Evolutionary conservation across 192 early-diverging fungal species (phyloP), one percentile per base, ranked within the genome.

Genomic region (Diversispora epigaea): DNA sequence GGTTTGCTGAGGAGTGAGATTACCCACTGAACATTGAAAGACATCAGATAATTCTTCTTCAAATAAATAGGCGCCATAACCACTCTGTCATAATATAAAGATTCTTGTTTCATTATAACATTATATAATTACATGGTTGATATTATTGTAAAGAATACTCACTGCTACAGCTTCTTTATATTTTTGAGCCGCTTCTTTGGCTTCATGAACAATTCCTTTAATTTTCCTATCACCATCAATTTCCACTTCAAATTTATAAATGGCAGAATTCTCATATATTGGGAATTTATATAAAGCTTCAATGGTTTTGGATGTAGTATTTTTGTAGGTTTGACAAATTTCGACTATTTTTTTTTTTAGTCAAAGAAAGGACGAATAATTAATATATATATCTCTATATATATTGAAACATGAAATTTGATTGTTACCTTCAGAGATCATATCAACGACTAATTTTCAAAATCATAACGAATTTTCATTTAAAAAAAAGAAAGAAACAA

Each of bases 21-120:
- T 88, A n/a, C 86, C 86, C 17, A 87, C 54, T 17, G 74, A 79
- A 32, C 80, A 76, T 61, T 82, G 83, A 73, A 87, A 86, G 45
- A 86, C 83, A 41, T 81, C 80, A 41, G 80, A 15, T 1, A 49
- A 19, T 39, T 74, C 6, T 50, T 61, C 41, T 32, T 73, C 71
- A n/a, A 73, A 41, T 14, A 74, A 43, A 54, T 74, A 64, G 6
- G 61, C 60, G n/a, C 61, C 61, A n/a, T 50, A n/a, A 25, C 69
- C 69, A 39, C 43, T 40, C 61, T 61, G 10, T 50, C 2, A 15
- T 55, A 41, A 74, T 64, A 3, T 64, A 3, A 41, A 41, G 15
- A 39, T 4, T 14, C 9, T 7, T 39, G 17, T 39, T 4, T n/a
- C 8, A 60, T 49, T 47, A 1, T 22, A 49, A 62, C n/a, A 60